A percentile compares a stretch with the other conserved stretches of the same genome.
phyloP scores from a whole-genome alignment of 352 stramenopile species.

The Pythium brachiatum region DNA sequence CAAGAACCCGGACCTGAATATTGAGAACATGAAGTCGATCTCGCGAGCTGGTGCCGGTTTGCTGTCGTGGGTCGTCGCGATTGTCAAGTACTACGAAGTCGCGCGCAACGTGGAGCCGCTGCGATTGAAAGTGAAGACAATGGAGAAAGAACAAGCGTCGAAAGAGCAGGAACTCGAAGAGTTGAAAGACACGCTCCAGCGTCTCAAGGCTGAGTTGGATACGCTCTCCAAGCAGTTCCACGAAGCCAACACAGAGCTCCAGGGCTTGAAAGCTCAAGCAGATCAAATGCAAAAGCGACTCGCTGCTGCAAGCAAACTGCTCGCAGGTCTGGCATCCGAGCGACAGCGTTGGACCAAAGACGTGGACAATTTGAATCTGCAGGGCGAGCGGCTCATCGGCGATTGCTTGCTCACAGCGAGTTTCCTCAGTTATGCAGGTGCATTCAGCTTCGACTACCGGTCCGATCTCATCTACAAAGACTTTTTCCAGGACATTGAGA shows the following conservation, averaged over 20 bases:
- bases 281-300: conserved; percentile 95
- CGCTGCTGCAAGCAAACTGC: conserved; percentile 90
- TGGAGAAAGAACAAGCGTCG: conserved; percentile 91
- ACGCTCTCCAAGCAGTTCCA: conserved; percentile 91
- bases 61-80: conserved; percentile 93
- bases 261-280: conserved; percentile 89
- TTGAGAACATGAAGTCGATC: conserved; percentile 95
- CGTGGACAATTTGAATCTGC: conserved; percentile 81
- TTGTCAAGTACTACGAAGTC: conserved; percentile 96
- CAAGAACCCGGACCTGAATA: conserved; percentile 92
- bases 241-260: conserved; percentile 90
- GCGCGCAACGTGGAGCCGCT: conserved; percentile 94
- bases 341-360: conserved; percentile 92
- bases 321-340: conserved; percentile 90
- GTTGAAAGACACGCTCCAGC: conserved; percentile 82
- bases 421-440: conserved; percentile 90
- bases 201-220: conserved; percentile 86
- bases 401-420: conserved; percentile 89
- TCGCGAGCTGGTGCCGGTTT: conserved; percentile 88
- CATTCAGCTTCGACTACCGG: conserved; percentile 91
- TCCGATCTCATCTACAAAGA: conserved; percentile 88
- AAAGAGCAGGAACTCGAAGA: conserved; percentile 88
- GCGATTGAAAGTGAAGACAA: conserved; percentile 89
- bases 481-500: conserved; percentile 84
- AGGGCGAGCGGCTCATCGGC: conserved; percentile 85